Evolutionary conservation across 2,329 filamentous ascomycete genomes (phyloP).

Genomic region (Cryphonectria nitschkei): DNA sequence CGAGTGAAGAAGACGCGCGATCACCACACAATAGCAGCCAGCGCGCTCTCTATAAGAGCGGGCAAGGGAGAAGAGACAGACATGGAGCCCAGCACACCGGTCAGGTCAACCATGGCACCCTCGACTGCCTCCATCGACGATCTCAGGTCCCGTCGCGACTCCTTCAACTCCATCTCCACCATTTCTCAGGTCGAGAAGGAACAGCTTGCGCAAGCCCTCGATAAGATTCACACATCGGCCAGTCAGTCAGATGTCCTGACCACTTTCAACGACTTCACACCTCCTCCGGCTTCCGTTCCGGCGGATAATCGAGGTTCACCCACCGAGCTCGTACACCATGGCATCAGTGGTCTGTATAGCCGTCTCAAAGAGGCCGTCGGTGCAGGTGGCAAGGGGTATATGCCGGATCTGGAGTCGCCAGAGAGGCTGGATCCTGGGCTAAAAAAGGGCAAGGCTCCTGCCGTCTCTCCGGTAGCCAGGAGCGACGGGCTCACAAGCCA

Average conservation of each 20-base stretch:
- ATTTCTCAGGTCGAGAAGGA: slow-evolving; percentile 68
- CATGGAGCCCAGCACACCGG: slow-evolving; percentile 27
- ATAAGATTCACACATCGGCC: slow-evolving; percentile 88
- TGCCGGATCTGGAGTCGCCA: slow-evolving; percentile 44
- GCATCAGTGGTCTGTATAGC: slow-evolving; percentile 86
- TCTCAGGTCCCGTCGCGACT: slow-evolving; percentile 44
- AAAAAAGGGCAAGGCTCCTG: slow-evolving; percentile 32
- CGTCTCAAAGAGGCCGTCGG: slow-evolving; percentile 83
- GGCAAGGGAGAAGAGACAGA: neutral
- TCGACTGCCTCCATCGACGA: slow-evolving; percentile 35
- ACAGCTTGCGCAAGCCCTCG: slow-evolving; percentile 75
- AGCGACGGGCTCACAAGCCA: slow-evolving; percentile 32
- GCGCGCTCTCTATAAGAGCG: neutral
- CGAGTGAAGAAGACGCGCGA: slow-evolving; percentile 12
- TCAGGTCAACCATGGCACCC: slow-evolving; percentile 40
- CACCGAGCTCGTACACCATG: slow-evolving; percentile 78
- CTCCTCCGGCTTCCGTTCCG: slow-evolving; percentile 62
- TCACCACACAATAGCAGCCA: neutral
- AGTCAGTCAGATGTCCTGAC: slow-evolving; percentile 84
- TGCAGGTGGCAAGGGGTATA: slow-evolving; percentile 54
- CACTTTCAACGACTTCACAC: slow-evolving; percentile 90
- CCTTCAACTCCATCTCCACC: slow-evolving; percentile 49
- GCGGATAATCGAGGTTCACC: slow-evolving; percentile 71
- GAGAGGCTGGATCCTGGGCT: slow-evolving; percentile 34
- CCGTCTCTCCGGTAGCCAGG: slow-evolving; percentile 33